Conservation (phyloP, 208 protist genomes). For the Leishmania aethiopica region DNA sequence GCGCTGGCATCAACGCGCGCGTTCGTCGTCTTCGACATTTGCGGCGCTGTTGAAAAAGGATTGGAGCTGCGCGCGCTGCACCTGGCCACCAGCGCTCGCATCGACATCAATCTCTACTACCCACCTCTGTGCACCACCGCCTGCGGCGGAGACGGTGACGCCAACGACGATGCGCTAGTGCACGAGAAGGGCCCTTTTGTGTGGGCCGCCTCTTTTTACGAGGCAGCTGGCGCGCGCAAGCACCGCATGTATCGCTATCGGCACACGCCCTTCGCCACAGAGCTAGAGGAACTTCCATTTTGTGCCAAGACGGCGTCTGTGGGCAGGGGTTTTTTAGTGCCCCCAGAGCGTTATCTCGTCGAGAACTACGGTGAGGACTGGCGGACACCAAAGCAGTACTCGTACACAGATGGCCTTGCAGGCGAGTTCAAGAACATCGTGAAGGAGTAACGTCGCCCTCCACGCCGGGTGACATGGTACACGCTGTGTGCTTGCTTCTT, state of each 20-base stretch:
- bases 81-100: constrained; percentile 42
- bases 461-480: not conserved
- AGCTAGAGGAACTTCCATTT: constrained; percentile 42
- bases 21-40: constrained; percentile 80
- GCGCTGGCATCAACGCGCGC: constrained; percentile 24
- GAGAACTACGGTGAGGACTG: constrained; percentile 90
- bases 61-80: constrained; percentile 85
- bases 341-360: constrained; percentile 62
- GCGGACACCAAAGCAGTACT: constrained; percentile 63
- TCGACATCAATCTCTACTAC: constrained; percentile 92
- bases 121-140: constrained; percentile 26
- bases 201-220: constrained; percentile 85
- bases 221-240: constrained; percentile 39
- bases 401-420: constrained; percentile 74
- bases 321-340: constrained; percentile 48
- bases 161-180: constrained; percentile 35
- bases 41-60: constrained; percentile 67
- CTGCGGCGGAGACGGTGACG: not conserved
- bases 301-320: constrained; percentile 29
- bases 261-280: constrained; percentile 51
- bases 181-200: constrained; percentile 50
- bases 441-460: not conserved
- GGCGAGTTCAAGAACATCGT: constrained; percentile 90
- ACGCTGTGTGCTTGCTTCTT: not conserved
- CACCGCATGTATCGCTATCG: constrained; percentile 89